Percentiles rank a stretch among this genome's conserved stretches.
Evolutionary conservation across 345 rosid species (phyloP).

Genomic region (Eutrema yunnanense): DNA sequence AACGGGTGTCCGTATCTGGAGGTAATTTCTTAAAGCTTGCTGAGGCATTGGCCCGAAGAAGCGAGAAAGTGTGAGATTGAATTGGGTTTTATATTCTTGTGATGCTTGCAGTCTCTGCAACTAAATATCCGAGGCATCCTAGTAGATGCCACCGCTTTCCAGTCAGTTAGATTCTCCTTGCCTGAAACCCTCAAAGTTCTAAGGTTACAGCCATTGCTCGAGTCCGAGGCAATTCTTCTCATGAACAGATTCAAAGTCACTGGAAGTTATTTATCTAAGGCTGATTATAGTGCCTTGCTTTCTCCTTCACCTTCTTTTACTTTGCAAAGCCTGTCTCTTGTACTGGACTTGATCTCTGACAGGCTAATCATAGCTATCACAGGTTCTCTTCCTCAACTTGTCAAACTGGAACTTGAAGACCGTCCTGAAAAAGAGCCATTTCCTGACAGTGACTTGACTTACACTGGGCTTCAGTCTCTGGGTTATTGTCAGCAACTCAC

Average conservation of each 20-base stretch:
- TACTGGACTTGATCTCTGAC: slow-evolving; percentile 48
- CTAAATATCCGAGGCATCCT: slow-evolving; percentile 40
- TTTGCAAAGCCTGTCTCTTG: slow-evolving; percentile 53
- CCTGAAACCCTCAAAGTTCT: slow-evolving; percentile 43
- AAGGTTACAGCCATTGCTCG: slow-evolving; percentile 42
- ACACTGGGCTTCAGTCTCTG: slow-evolving; percentile 48
- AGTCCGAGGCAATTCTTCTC: slow-evolving; percentile 34
- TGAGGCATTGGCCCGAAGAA: slow-evolving; percentile 32
- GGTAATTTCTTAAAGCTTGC: slow-evolving; percentile 37
- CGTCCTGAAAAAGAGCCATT: slow-evolving; percentile 42
- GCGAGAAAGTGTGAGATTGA: slow-evolving; percentile 28
- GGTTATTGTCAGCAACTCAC: slow-evolving; percentile 38
- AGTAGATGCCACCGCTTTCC: slow-evolving; percentile 31
- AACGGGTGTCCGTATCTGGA: slow-evolving; percentile 42
- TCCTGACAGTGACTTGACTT: slow-evolving; percentile 40
- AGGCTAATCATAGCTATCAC: slow-evolving; percentile 39
- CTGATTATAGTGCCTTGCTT: slow-evolving; percentile 12
- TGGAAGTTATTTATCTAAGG: slow-evolving; percentile 9
- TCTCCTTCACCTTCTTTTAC: slow-evolving; percentile 25
- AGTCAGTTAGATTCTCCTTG: slow-evolving; percentile 29
- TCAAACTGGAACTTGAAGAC: slow-evolving; percentile 65
- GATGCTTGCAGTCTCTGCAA: slow-evolving; percentile 45
- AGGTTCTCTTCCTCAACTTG: slow-evolving; percentile 38
- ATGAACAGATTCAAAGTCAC: slow-evolving; percentile 28
- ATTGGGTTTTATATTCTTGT: slow-evolving; percentile 28